phyloP scores from a whole-genome alignment of 2,329 filamentous ascomycete genomes.

The Aspergillus fumigatiaffinis region DNA sequence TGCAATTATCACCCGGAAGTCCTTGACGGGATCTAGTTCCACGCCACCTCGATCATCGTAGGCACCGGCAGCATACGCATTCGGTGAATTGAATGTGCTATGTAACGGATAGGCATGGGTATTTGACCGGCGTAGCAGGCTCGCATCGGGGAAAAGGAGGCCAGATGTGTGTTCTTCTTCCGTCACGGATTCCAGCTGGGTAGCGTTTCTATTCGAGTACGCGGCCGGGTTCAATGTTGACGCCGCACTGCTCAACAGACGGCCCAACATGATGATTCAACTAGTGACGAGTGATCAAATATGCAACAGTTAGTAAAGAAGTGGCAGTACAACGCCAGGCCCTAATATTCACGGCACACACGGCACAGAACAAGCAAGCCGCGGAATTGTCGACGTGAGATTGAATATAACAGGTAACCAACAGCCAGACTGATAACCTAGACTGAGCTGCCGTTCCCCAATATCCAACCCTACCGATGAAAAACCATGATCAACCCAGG shows the following conservation, averaged over 20 bases:
- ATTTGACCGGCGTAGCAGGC: slow-evolving; percentile 39
- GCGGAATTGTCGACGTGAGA: not conserved
- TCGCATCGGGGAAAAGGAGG: slow-evolving; percentile 45
- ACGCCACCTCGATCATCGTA: slow-evolving; percentile 47
- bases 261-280: slow-evolving; percentile 37
- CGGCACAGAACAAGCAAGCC: slow-evolving; percentile 6
- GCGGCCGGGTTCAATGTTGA: slow-evolving; percentile 41
- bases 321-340: not conserved
- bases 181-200: slow-evolving; percentile 45
- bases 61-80: slow-evolving; percentile 38
- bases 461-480: slow-evolving; percentile 25
- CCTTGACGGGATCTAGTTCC: slow-evolving; percentile 42
- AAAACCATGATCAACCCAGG: slow-evolving; percentile 25
- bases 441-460: slow-evolving; percentile 32
- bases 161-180: slow-evolving; percentile 49
- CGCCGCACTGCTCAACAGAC: slow-evolving; percentile 42
- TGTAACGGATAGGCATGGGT: slow-evolving; percentile 40
- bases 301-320: not conserved
- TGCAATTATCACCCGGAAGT: slow-evolving; percentile 45
- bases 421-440: slow-evolving; percentile 26
- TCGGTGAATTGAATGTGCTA: slow-evolving; percentile 41
- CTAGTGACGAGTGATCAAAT: not conserved
- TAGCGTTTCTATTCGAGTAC: slow-evolving; percentile 35
- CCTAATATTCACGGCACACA: slow-evolving; percentile 1
- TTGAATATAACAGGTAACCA: slow-evolving; percentile 3